These are phyloP conservation scores for Hibiscus trionum DNA, from an alignment of 345 rosid species.

Conservation along the genomic window DNA sequence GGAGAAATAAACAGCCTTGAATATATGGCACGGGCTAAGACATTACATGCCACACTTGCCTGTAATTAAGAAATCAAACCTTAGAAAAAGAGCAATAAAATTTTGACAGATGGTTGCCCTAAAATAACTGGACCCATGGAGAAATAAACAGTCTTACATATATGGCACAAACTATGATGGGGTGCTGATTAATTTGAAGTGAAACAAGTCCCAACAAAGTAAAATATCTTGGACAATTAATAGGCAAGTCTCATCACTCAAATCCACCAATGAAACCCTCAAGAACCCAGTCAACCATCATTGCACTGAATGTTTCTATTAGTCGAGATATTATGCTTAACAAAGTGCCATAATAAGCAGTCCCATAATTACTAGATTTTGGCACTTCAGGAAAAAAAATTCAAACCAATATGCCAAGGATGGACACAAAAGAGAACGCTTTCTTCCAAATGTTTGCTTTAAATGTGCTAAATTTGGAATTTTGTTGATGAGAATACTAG, in stretches of 20 bases:
- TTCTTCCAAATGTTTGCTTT: neutral
- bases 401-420: neutral
- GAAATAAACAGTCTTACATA: neutral
- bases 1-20: neutral
- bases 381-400: neutral
- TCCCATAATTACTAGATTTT: neutral
- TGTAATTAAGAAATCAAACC: constrained; percentile 1
- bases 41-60: neutral
- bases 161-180: neutral
- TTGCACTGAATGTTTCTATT: neutral
- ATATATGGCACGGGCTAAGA: neutral
- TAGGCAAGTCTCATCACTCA: neutral
- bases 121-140: neutral
- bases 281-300: neutral
- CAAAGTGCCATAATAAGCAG: neutral
- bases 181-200: neutral
- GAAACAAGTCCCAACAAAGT: neutral
- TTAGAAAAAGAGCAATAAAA: neutral
- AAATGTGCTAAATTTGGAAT: neutral
- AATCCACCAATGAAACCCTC: neutral
- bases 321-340: neutral
- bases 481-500: neutral
- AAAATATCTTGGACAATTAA: neutral
- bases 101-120: neutral
- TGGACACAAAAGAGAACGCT: neutral